Evolutionary conservation across 2,329 filamentous ascomycete genomes (phyloP), one percentile per base, ranked within the genome.

Genomic region (Talaromyces sp.): DNA sequence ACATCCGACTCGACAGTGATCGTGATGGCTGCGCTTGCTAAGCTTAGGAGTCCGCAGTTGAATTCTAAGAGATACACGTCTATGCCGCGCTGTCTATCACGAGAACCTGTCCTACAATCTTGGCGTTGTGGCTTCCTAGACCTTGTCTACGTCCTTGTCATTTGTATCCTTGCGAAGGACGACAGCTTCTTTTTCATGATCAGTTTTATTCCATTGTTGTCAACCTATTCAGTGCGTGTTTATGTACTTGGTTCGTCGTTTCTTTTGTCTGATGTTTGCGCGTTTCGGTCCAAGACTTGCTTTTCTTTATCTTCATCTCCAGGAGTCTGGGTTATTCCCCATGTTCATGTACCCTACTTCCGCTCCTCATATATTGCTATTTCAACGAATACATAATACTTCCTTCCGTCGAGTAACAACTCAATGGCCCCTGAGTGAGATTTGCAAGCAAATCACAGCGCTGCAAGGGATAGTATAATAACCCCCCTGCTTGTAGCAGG

Each of bases 1-100:
- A 96, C 75, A 97, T 99, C 74, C 91, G 96, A 76, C 89, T 97
- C 66, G 92, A 96, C 77, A 91, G 91, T 74, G 90, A 95, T 68
- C 86, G 90, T 67, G 91, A 96, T 69, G 91, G 92, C 58, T 99
- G 94, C 76, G 86, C 92, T 67, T 99, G 94, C 80, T 99, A 82
- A 28, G 19, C 9, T n/a, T 19, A 9, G 28, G 17, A 31, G n/a
- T 33, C n/a, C n/a, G 28, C 40, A 33, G 19, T 48, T 17, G 33
- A 35, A 48, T 7, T n/a, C 7, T 28, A n/a, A n/a, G 15, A 46
- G 31, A 19, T 21, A 19, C 31, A 21, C 10, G 28, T 48, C 43
- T 9, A 9, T 46, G 28, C 41, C 21, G 21, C n/a, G 43, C 22
- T 28, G 22, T 17, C 22, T 17, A 28, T 22, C 22, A 9, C 25